Conservation (phyloP, 78 protist genomes). For the Dictyostelium citrinum region DNA sequence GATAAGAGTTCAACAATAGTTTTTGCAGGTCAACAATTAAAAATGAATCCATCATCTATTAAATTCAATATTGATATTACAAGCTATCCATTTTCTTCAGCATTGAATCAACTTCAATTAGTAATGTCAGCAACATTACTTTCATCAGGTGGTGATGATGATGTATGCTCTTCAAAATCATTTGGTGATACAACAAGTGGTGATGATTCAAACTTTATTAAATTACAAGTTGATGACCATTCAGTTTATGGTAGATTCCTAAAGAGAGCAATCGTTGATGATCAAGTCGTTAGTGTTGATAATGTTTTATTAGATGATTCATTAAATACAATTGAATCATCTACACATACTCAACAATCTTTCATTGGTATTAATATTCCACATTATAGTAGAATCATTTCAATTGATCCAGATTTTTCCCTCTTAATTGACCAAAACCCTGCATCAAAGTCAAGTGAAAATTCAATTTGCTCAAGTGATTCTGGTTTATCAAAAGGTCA, state of each 20-base stretch:
- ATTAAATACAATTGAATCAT: background rate
- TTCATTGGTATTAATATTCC: background rate
- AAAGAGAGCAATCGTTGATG: background rate
- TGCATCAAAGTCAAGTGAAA: background rate
- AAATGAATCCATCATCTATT: constrained; percentile 8
- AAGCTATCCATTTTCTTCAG: background rate
- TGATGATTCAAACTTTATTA: background rate
- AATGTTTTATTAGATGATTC: background rate
- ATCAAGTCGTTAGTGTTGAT: background rate
- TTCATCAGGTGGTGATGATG: background rate
- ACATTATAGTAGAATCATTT: background rate
- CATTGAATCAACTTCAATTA: background rate
- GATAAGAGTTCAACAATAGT: background rate
- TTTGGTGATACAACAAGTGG: background rate
- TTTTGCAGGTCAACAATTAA: background rate
- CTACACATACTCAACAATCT: background rate
- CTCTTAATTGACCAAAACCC: background rate
- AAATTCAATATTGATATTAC: background rate
- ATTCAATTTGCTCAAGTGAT: background rate
- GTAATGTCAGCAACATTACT: background rate
- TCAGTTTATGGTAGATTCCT: background rate
- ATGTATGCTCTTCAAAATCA: background rate
- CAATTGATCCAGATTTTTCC: background rate
- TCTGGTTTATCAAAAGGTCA: background rate
- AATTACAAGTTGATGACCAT: background rate